Evolutionary conservation across 192 early-diverging fungal genomes (phyloP).

Genomic region (Lobosporangium transversale): DNA sequence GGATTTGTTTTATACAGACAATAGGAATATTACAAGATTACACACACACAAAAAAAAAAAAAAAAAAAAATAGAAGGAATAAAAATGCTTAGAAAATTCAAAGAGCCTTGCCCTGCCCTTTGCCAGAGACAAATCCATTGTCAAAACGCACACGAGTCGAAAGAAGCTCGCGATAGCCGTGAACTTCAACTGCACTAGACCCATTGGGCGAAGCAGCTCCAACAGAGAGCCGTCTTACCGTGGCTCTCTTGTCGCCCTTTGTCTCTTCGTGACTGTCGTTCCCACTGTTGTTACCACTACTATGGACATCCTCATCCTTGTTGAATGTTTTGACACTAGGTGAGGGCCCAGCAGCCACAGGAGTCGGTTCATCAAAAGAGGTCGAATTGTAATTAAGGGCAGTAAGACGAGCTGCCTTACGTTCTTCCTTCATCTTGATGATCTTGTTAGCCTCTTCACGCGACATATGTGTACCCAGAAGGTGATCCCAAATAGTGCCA

Average conservation of each 20-base stretch:
- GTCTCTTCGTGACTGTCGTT: conserved; percentile 50
- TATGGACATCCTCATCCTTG: conserved; percentile 44
- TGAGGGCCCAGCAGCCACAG: conserved; percentile 18
- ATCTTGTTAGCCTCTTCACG: conserved; percentile 52
- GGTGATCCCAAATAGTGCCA: conserved; percentile 82
- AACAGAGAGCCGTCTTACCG: not conserved
- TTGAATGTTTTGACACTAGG: conserved; percentile 4
- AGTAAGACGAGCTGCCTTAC: conserved; percentile 44
- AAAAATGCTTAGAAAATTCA: conserved; percentile 5
- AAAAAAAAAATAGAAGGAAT: conserved; percentile 1
- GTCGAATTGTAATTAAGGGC: conserved; percentile 2
- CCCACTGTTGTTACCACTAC: conserved; percentile 52
- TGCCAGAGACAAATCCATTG: conserved; percentile 48
- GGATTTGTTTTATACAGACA: not conserved
- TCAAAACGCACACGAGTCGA: conserved; percentile 41
- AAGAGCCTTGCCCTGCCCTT: conserved; percentile 53
- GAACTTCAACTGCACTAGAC: conserved; percentile 23
- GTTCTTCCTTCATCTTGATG: conserved; percentile 51
- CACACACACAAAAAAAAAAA: not conserved
- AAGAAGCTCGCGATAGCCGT: conserved; percentile 33
- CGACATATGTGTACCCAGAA: conserved; percentile 71
- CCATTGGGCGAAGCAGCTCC: not conserved
- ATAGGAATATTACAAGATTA: conserved; percentile 9
- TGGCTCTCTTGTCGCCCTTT: conserved; percentile 11
- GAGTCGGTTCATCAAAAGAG: not conserved